Percentiles rank a stretch among this genome's conserved stretches.
Evolutionary conservation across 352 stramenopile genomes (phyloP).

Genomic region (Globisporangium nodosum): DNA sequence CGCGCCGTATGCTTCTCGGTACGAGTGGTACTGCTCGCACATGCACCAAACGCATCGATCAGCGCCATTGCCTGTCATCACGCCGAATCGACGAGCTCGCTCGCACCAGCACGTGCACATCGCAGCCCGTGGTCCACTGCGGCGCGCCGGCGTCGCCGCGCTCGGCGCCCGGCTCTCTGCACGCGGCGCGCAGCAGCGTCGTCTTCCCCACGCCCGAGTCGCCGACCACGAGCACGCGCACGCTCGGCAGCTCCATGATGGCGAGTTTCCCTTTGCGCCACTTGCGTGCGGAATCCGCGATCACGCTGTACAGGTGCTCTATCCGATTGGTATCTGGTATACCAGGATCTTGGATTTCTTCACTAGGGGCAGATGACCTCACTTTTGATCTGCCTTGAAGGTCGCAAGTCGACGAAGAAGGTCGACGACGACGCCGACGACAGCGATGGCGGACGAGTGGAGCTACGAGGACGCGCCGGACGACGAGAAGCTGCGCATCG

Average conservation of each 20-base stretch:
- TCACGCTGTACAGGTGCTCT: not conserved
- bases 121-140: slow-evolving; percentile 77
- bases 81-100: not conserved
- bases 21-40: slow-evolving; percentile 20
- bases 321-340: not conserved
- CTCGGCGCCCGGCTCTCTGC: slow-evolving; percentile 21
- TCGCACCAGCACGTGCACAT: slow-evolving; percentile 67
- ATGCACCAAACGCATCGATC: slow-evolving; percentile 2
- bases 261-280: not conserved
- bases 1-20: slow-evolving; percentile 27
- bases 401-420: not conserved
- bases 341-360: not conserved
- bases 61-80: too few relatives aligned
- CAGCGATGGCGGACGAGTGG: slow-evolving; percentile 60
- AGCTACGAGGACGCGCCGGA: slow-evolving; percentile 67
- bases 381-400: not conserved
- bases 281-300: not conserved
- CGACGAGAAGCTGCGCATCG: slow-evolving; percentile 88
- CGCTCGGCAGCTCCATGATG: slow-evolving; percentile 65
- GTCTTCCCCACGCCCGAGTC: slow-evolving; percentile 87
- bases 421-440: not conserved
- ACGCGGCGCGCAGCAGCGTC: slow-evolving; percentile 58
- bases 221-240: slow-evolving; percentile 75
- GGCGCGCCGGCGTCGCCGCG: not conserved
- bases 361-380: not conserved